These are phyloP conservation scores for Cicer bijugum DNA, from an alignment of 306 rosid species.

Conservation along the genomic window DNA sequence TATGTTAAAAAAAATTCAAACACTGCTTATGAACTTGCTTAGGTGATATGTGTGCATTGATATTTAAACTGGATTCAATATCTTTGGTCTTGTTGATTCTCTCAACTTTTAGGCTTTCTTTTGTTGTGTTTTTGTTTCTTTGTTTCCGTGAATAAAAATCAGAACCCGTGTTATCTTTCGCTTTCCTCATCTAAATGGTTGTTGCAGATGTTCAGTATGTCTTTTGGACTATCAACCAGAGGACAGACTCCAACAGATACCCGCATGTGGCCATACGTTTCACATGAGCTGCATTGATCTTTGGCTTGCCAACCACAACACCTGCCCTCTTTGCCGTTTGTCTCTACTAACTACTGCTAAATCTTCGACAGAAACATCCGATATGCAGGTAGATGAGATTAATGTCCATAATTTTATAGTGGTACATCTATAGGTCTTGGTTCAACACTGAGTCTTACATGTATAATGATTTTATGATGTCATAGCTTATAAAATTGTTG, in stretches of 20 bases:
- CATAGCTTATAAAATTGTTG: conserved; percentile 9
- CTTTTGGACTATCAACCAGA: conserved; percentile 81
- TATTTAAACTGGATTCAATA: conserved; percentile 3
- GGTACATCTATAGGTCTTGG: neutral
- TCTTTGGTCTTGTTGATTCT: conserved; percentile 8
- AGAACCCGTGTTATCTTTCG: conserved; percentile 22
- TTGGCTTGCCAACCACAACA: conserved; percentile 81
- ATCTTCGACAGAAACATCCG: conserved; percentile 49
- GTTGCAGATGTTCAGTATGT: conserved; percentile 81
- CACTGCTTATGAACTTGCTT: conserved; percentile 3
- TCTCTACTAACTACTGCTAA: conserved; percentile 61
- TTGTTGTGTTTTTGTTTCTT: neutral
- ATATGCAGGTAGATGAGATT: conserved; percentile 45
- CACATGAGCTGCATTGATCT: conserved; percentile 86
- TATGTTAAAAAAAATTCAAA: conserved; percentile 4
- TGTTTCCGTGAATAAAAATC: neutral
- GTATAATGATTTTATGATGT: conserved; percentile 2
- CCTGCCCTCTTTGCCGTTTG: conserved; percentile 96
- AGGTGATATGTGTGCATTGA: conserved; percentile 10
- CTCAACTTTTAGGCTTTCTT: conserved; percentile 16
- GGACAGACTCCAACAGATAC: conserved; percentile 88
- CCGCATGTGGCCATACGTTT: conserved; percentile 83
- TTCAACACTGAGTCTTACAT: conserved; percentile 1
- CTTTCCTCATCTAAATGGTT: conserved; percentile 31
- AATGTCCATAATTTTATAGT: conserved; percentile 35